Evolutionary conservation across 169 alveolate genomes (phyloP).

Genomic region (Cryptosporidium xiaoi): DNA sequence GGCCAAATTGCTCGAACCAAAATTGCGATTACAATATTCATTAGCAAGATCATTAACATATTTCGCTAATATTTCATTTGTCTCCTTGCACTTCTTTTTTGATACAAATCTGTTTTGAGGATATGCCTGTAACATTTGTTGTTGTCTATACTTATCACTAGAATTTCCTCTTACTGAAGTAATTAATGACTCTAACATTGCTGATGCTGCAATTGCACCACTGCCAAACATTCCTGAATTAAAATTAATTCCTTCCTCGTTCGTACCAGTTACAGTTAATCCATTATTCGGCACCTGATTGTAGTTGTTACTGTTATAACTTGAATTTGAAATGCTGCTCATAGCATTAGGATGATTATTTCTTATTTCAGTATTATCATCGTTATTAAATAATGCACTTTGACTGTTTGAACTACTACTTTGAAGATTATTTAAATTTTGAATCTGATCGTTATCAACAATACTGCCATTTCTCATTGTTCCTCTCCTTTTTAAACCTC

Average conservation of each 20-base stretch:
- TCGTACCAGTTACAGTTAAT: not conserved
- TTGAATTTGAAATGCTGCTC: not conserved
- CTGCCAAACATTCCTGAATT: constrained; percentile 9
- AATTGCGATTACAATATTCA: constrained; percentile 71
- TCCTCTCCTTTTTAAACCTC: constrained; percentile 52
- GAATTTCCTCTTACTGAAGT: constrained; percentile 68
- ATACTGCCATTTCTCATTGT: constrained; percentile 19
- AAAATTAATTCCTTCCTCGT: not conserved
- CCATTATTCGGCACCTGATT: not conserved
- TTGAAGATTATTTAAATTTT: too few relatives aligned
- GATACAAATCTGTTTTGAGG: constrained; percentile 71
- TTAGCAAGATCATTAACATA: constrained; percentile 60
- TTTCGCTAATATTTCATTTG: constrained; percentile 68
- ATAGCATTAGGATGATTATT: not conserved
- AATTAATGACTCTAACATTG: constrained; percentile 57
- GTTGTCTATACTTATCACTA: constrained; percentile 62
- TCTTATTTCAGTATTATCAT: not conserved
- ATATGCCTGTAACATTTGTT: constrained; percentile 52
- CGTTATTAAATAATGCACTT: not conserved
- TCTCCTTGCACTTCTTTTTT: constrained; percentile 61
- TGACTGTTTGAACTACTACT: constrained; percentile 1
- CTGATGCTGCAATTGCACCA: constrained; percentile 75
- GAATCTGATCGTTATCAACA: not conserved
- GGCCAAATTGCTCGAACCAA: constrained; percentile 66
- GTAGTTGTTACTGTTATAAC: not conserved